Percentiles rank a stretch among this genome's conserved stretches.
Conservation (phyloP, 805 yeast species). For the Diddensiella caesifluorescens region DNA sequence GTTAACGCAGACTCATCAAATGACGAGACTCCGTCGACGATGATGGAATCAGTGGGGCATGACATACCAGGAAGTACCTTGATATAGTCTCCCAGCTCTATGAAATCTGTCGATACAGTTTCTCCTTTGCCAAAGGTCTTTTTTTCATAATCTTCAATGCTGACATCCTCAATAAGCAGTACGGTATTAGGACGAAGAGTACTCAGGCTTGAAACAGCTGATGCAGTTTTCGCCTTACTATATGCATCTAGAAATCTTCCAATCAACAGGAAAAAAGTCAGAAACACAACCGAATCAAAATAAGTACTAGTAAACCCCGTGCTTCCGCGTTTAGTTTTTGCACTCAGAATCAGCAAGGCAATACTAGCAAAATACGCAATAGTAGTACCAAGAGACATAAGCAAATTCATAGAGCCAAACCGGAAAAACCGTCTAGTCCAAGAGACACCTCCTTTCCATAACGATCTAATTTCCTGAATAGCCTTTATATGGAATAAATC, state of each 20-base stretch:
- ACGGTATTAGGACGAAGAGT: slow-evolving; percentile 48
- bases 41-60: slow-evolving; percentile 71
- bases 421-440: slow-evolving; percentile 53
- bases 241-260: slow-evolving; percentile 65
- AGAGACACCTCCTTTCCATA: slow-evolving; percentile 54
- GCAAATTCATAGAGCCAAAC: slow-evolving; percentile 74
- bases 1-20: slow-evolving; percentile 88
- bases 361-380: slow-evolving; percentile 68
- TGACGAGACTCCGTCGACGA: slow-evolving; percentile 67
- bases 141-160: slow-evolving; percentile 12
- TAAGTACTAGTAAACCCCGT: slow-evolving; percentile 51
- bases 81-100: slow-evolving; percentile 87
- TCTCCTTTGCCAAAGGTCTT: slow-evolving; percentile 15
- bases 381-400: slow-evolving; percentile 68
- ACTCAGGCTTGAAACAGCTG: slow-evolving; percentile 52
- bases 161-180: slow-evolving; percentile 35
- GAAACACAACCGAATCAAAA: slow-evolving; percentile 74
- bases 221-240: slow-evolving; percentile 63
- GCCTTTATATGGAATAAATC: slow-evolving; percentile 69
- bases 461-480: slow-evolving; percentile 47
- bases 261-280: slow-evolving; percentile 63
- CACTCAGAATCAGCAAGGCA: slow-evolving; percentile 46
- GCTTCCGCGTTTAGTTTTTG: slow-evolving; percentile 24
- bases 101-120: slow-evolving; percentile 30
- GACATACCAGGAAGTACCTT: slow-evolving; percentile 35